phyloP scores from a whole-genome alignment of 371 early-diverging fungal genomes.

The Rhizopus microsporus region DNA sequence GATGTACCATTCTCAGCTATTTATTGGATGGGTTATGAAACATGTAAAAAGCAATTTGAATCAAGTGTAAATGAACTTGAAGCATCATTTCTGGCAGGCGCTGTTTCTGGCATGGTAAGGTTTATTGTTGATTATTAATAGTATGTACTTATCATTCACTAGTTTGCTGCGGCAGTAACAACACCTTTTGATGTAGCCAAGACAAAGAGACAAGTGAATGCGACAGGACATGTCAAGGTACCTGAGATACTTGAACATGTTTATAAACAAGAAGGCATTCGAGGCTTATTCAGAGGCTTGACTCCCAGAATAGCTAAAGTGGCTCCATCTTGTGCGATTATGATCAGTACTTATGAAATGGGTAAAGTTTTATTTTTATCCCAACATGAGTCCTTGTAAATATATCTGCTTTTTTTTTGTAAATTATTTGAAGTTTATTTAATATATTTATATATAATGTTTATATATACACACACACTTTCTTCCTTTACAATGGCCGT shows the following conservation, averaged over 20 bases:
- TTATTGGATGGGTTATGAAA: conserved; percentile 93
- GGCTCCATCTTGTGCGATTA: conserved; percentile 95
- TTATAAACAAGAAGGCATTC: conserved; percentile 68
- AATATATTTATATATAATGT: not conserved
- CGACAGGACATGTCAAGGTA: conserved; percentile 10
- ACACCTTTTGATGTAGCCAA: conserved; percentile 97
- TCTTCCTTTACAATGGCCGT: not conserved
- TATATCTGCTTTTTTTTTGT: not conserved
- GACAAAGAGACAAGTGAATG: conserved; percentile 77
- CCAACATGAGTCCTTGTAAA: conserved; percentile 12
- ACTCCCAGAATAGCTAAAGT: conserved; percentile 86
- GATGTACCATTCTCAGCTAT: conserved; percentile 92
- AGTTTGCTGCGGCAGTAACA: conserved; percentile 86
- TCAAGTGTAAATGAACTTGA: conserved; percentile 38
- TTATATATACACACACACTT: not conserved
- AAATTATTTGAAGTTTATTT: not conserved
- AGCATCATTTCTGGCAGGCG: conserved; percentile 71
- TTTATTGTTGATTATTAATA: conserved; percentile 5
- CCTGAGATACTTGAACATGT: conserved; percentile 50
- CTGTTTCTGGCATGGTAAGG: conserved; percentile 71
- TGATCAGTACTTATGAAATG: conserved; percentile 86
- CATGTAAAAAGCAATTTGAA: conserved; percentile 40
- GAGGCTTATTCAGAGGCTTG: conserved; percentile 77
- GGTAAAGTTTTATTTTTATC: conserved; percentile 61
- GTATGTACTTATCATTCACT: not conserved